phyloP scores from a whole-genome alignment of 331 rosid species.

The Rhamnella rubrinervis region DNA sequence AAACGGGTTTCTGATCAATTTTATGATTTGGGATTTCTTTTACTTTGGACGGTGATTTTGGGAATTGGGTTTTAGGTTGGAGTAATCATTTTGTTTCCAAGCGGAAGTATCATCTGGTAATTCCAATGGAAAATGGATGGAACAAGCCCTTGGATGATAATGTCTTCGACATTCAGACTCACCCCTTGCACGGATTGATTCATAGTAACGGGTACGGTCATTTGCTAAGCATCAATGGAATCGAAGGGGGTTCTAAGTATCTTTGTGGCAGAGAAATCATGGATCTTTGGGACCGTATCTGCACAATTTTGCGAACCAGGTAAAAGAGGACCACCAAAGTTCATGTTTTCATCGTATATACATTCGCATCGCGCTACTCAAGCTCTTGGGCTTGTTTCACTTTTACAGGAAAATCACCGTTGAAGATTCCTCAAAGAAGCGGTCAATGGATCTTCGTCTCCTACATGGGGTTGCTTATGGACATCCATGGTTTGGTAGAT shows the following conservation, averaged over 20 bases:
- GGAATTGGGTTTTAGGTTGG: constrained; percentile 61
- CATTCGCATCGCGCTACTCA: no score
- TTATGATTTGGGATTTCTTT: neutral
- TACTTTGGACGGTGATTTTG: constrained; percentile 2
- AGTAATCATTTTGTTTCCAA: constrained; percentile 79
- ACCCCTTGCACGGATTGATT: constrained; percentile 73
- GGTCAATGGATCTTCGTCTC: constrained; percentile 81
- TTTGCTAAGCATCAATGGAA: constrained; percentile 75
- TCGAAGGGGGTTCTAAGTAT: constrained; percentile 77
- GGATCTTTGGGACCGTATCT: constrained; percentile 84
- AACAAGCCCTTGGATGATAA: constrained; percentile 61
- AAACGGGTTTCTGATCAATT: neutral
- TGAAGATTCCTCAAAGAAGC: constrained; percentile 75
- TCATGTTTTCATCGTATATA: neutral
- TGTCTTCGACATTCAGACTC: constrained; percentile 50
- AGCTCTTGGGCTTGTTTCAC: constrained; percentile 3
- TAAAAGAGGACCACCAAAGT: constrained; percentile 1
- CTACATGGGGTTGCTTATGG: constrained; percentile 90
- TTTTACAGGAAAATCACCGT: constrained; percentile 64
- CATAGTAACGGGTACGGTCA: constrained; percentile 88
- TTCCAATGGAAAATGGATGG: constrained; percentile 64
- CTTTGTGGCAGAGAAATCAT: constrained; percentile 84
- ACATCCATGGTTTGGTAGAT: constrained; percentile 93
- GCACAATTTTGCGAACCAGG: constrained; percentile 57
- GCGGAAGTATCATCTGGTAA: constrained; percentile 73